Base-by-base conservation (phyloP, 129 eudicot species). In the Flaveria trinervia region DNA sequence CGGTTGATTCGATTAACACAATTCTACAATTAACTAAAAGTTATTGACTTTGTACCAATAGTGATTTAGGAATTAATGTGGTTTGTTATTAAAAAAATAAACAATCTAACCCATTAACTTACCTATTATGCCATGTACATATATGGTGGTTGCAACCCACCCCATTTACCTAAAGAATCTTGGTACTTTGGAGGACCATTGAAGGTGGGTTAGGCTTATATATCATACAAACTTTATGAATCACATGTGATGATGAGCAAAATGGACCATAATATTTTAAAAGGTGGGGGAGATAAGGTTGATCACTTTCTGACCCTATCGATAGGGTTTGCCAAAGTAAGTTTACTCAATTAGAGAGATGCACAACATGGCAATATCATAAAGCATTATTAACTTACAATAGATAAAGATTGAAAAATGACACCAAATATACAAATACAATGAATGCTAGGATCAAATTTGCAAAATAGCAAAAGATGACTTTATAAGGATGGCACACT, bases 221-320 rank as follows among this genome's bases (percentile, higher is more conserved):
- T 65, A 49, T 20, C 17, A 52, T 36, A 36, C 6, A 36, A 36
- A 5, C 41, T 50, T 9, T 75, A 46, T 62, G 72, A 57, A 75
- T 50, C 6, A 50, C 17, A 18, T 76, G 80, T 51, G 51, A 51
- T 65, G 17, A 22, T 20, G 73, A 66, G 36, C 23, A 65, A 62
- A 69, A 59, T 60, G 66, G 61, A 46, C 61, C 14, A 62, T 64
- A 9, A 25, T 75, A 2, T 75, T 62, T 49, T 49, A 46, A 64
- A 48, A 5, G 62, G 33, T 75, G 33, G 64, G 55, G 50, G 33
- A 43, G 11, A 17, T 64, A 64, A 49, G 62, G 79, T 64, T 52
- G 50, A 49, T 75, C 62, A 28, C 65, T 66, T 76, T 65, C 65
- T 33, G 65, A 65, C 65, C 80, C 65, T 33, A 65, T 64, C 65